Evolutionary conservation across 768 basidiomycete genomes (phyloP).

Genomic region (Phlebiopsis flavidoalba): DNA sequence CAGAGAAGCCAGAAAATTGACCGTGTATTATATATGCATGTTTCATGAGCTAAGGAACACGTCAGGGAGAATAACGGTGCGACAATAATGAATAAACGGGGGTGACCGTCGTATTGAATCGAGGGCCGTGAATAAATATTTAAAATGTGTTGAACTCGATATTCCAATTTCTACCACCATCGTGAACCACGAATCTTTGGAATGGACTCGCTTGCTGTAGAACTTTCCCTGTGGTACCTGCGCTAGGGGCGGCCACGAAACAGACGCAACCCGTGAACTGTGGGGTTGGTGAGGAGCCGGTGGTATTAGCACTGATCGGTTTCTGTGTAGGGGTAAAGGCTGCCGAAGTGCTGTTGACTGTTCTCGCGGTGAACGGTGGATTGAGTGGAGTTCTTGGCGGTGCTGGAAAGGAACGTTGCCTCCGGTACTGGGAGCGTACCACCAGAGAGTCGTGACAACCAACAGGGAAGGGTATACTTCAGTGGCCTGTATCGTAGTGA

Average conservation of each 20-base stretch:
- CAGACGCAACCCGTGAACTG: background rate
- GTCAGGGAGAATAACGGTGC: too few species aligned
- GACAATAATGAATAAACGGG: too few species aligned
- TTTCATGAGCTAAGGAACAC: too few species aligned
- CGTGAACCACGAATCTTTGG: background rate
- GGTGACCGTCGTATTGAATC: too few species aligned
- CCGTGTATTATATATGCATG: too few species aligned
- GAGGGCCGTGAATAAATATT: too few species aligned
- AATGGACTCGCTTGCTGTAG: slow-evolving; percentile 9
- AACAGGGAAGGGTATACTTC: slow-evolving; percentile 74
- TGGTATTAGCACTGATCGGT: background rate
- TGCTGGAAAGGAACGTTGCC: background rate
- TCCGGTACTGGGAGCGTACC: slow-evolving; percentile 33
- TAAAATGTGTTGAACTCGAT: too few species aligned
- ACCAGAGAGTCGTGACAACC: slow-evolving; percentile 59
- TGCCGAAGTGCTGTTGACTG: background rate
- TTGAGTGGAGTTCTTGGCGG: background rate
- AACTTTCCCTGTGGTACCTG: background rate
- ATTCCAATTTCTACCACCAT: background rate
- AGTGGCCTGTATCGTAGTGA: slow-evolving; percentile 33
- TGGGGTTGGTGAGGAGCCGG: background rate
- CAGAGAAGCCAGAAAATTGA: too few species aligned
- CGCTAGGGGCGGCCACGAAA: background rate
- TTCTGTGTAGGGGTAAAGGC: background rate
- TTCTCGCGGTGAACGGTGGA: background rate